phyloP scores from a whole-genome alignment of 1,284 basidiomycete genomes.

The Testicularia cyperi region DNA sequence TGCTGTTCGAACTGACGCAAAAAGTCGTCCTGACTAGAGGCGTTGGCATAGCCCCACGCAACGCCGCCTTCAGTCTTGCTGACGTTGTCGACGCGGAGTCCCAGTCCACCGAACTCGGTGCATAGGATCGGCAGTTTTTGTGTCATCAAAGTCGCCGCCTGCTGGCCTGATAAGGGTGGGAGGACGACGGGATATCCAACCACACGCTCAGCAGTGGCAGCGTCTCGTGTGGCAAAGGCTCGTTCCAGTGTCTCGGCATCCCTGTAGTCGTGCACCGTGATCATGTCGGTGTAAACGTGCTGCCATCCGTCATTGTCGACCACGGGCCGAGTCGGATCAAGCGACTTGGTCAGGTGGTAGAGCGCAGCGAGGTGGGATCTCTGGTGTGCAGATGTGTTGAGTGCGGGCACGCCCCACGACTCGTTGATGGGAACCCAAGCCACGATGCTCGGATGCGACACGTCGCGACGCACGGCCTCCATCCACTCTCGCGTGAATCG shows the following conservation, averaged over 20 bases:
- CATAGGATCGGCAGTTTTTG: slow-evolving; percentile 26
- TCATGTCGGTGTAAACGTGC: slow-evolving; percentile 29
- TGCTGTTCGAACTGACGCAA: slow-evolving; percentile 10
- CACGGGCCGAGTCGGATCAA: slow-evolving; percentile 31
- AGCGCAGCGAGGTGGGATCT: slow-evolving; percentile 22
- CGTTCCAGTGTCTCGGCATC: slow-evolving; percentile 5
- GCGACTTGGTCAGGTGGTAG: slow-evolving; percentile 33
- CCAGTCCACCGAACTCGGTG: slow-evolving; percentile 40
- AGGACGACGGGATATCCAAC: slow-evolving; percentile 16
- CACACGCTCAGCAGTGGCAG: slow-evolving; percentile 7
- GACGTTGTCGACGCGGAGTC: slow-evolving; percentile 9
- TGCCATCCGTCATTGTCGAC: slow-evolving; percentile 47
- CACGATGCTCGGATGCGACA: slow-evolving; percentile 42
- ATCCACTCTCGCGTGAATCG: slow-evolving; percentile 39
- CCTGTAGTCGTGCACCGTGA: slow-evolving; percentile 39
- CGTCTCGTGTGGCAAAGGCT: slow-evolving; percentile 2
- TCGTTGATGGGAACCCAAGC: slow-evolving; percentile 46
- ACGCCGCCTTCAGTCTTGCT: slow-evolving; percentile 6
- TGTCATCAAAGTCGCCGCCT: slow-evolving; percentile 1
- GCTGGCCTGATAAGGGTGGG: slow-evolving; percentile 1
- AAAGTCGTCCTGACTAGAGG: slow-evolving; percentile 13
- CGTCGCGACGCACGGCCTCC: slow-evolving; percentile 30
- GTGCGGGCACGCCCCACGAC: slow-evolving; percentile 29
- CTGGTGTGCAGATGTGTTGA: slow-evolving; percentile 19
- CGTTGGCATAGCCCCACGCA: slow-evolving; percentile 35